Evolutionary conservation across 2,329 filamentous ascomycete species (phyloP), one percentile per base, ranked within the genome.

Genomic region (Thyridium curvatum): DNA sequence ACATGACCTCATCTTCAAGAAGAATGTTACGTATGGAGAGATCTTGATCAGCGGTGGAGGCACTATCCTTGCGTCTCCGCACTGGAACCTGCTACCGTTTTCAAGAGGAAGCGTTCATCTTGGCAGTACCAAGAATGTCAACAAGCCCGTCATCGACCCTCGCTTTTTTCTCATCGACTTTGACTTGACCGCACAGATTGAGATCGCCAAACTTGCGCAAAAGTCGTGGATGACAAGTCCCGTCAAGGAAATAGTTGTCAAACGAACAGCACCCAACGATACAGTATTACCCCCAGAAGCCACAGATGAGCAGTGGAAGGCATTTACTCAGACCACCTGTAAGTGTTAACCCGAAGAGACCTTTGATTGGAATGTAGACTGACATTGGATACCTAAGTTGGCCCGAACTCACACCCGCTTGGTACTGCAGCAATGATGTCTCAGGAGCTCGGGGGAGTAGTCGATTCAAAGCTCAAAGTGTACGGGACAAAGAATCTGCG

Each of bases 111-210:
- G 10, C 21, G 21, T 26, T 10, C 21, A 26, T 26, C 21, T 26
- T 26, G 21, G 21, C 21, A 26, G 21, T 10, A 26, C 21, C 21
- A 6, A 6, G 6, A 10, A 26, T 6, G 50, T 55, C 13, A 62
- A 64, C 13, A 55, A 62, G 18, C 64, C 68, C 1, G 62, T 70
- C 17, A 72, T 79, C 42, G 69, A 77, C 42, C 71, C 72, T 16
- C 66, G 68, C 26, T 77, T 68, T 56, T 67, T 79, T 44, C 10
- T 26, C 6, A 10, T 26, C 21, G 21, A 26, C 10, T 26, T 26
- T 10, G 21, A 26, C 10, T 10, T 26, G 6, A 26, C 21, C 6
- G 21, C 21, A 26, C 21, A 26, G 21, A 26, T 26, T 10, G 10
- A 26, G 21, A 26, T 26, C 21, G 21, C 6, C 6, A 26, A 10